Evolutionary conservation across 768 basidiomycete species (phyloP).

Genomic region (Clitopilus hobsonii): DNA sequence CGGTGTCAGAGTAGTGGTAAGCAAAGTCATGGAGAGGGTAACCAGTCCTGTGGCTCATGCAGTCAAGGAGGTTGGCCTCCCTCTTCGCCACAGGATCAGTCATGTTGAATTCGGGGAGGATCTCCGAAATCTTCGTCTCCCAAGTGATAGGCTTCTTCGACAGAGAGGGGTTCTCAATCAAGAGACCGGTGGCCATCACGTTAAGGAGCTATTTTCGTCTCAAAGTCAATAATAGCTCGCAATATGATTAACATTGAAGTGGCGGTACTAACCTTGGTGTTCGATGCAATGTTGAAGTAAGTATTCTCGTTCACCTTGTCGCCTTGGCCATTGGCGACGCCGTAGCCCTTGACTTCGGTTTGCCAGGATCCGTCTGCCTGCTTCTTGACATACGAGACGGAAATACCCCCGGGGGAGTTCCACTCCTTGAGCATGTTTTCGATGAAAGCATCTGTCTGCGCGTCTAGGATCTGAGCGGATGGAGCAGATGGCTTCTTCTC

Average conservation of each 20-base stretch:
- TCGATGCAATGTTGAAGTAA: constrained; percentile 10
- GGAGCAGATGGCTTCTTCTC: neutral
- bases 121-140: constrained; percentile 17
- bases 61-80: constrained; percentile 17
- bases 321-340: constrained; percentile 1
- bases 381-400: constrained; percentile 10
- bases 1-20: constrained; percentile 3
- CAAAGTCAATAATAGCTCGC: neutral
- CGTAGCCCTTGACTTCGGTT: constrained; percentile 15
- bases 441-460: constrained; percentile 8
- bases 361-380: constrained; percentile 7
- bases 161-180: constrained; percentile 20
- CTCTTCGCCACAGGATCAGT: constrained; percentile 17
- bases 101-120: constrained; percentile 20
- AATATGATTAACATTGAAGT: neutral
- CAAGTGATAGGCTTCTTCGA: constrained; percentile 15
- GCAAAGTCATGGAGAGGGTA: constrained; percentile 18
- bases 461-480: constrained; percentile 5
- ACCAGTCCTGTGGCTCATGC: constrained; percentile 24
- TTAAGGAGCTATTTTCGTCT: constrained; percentile 16
- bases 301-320: constrained; percentile 3
- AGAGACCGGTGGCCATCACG: constrained; percentile 17
- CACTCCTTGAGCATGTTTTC: constrained; percentile 6
- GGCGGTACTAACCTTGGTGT: constrained; percentile 11
- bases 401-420: constrained; percentile 11